phyloP scores from a whole-genome alignment of 345 rosid genomes.

The Ailanthus altissimus region DNA sequence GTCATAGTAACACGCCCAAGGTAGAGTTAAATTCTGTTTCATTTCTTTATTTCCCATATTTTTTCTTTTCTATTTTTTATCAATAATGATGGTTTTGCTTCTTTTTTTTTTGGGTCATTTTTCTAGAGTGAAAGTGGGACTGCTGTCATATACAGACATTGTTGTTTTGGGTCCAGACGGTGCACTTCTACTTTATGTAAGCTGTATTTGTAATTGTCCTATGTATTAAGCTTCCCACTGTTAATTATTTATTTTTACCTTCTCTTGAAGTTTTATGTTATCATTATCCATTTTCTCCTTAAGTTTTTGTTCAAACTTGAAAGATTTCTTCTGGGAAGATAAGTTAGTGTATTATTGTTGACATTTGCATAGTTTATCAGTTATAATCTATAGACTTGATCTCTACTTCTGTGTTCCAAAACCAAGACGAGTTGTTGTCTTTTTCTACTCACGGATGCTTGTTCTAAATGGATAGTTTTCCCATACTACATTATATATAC shows the following conservation, averaged over 20 bases:
- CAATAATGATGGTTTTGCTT: conserved; percentile 5
- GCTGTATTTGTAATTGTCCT: conserved; percentile 29
- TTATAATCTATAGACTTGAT: background rate
- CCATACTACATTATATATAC: background rate
- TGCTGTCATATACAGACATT: conserved; percentile 66
- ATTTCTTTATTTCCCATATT: conserved; percentile 3
- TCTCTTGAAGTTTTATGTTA: background rate
- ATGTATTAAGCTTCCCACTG: background rate
- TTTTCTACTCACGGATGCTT: background rate
- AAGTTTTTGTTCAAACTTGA: background rate
- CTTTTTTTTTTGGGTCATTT: conserved; percentile 21
- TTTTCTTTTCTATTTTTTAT: conserved; percentile 15
- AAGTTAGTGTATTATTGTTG: background rate
- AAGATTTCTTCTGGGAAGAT: background rate
- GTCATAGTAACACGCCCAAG: conserved; percentile 79
- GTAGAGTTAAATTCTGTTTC: conserved; percentile 39
- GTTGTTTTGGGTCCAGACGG: conserved; percentile 82
- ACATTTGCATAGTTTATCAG: background rate
- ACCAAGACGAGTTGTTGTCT: background rate
- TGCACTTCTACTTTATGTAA: conserved; percentile 79
- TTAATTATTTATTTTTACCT: conserved; percentile 1
- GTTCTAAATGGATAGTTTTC: background rate
- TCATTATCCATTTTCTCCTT: background rate
- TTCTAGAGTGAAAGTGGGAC: conserved; percentile 67
- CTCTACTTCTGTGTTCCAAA: background rate